Base-by-base conservation (phyloP, 2,329 filamentous ascomycete species). In the Venturia pyrina region DNA sequence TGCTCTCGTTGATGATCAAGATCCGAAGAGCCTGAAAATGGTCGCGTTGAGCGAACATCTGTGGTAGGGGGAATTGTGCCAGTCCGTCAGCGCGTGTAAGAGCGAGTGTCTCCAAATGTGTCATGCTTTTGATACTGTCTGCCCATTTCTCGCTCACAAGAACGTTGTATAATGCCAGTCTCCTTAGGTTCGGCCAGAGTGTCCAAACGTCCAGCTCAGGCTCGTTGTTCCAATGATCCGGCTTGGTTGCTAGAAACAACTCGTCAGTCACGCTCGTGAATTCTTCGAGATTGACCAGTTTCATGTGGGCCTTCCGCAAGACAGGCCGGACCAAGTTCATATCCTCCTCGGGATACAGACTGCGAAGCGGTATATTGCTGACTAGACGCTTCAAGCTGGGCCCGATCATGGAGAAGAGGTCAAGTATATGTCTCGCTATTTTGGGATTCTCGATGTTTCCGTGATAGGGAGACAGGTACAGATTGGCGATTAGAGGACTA, bases 231-330 rank as follows among this genome's bases (percentile, higher is more conserved):
- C 65, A 65, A 24, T 57, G 66, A 6, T 67, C 63, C 17, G 64
- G 68, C 21, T 67, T 65, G 0, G 76, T 67, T 61, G 72, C 73
- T 65, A 82, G 69, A n/a, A 73, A 75, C 5, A 81, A 75, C 67
- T 82, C 81, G 62, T 82, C 80, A 8, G 74, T 75, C 24, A 81
- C 73, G 69, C 78, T 80, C 53, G 79, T 77, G 65, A 83, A 80
- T 68, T 83, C 80, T 66, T 83, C 78, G 10, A 84, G 72, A 41
- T 69, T 72, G 48, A 75, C 71, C 0, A 83, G 75, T 59, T 75
- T 70, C 68, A 74, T 70, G 66, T 83, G 81, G 0, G 79, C 81
- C n/a, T 79, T 74, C 13, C 77, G 76, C 8, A 83, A 75, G 5
- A 76, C 77, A 37, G 71, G 73, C 48, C 76, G 73, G 57, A 71